Evolutionary conservation across 192 early-diverging fungal species (phyloP), one percentile per base, ranked within the genome.

Genomic region (Gamsiella multidivaricata): DNA sequence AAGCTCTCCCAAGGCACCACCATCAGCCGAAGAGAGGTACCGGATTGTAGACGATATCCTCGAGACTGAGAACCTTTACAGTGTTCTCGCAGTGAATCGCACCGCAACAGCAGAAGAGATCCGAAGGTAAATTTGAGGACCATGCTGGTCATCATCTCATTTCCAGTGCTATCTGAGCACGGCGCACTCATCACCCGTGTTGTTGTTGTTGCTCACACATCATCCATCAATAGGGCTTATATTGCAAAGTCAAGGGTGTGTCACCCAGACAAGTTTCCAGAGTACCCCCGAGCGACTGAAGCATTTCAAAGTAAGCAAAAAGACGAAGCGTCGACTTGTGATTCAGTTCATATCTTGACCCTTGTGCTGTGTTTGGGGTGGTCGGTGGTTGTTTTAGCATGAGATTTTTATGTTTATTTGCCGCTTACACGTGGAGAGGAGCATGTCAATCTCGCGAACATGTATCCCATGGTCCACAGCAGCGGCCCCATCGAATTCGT

Each of bases 201-300:
- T 7, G n/a, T 43, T 23, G n/a, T n/a, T 10, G 7, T 41, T 41
- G 39, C 45, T 46, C n/a, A 18, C 45, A 42, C 11, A 53, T 46
- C 5, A 8, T n/a, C 20, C 28, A 36, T 18, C 20, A 33, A 60
- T 61, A 80, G 68, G 45, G 78, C 67, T 10, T 74, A 70, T 47
- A 88, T 78, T 34, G 74, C 74, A 78, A 83, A 79, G 61, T 84
- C 83, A 36, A 61, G 87, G 50, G 78, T 86, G 3, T 88, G 87
- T 42, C 87, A 88, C 54, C 87, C 87, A 26, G 87, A 88, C 67
- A 86, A 86, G 65, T 87, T 87, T 57, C 87, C 84, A 25, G 80
- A 80, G 29, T 84, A 88, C 51, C 83, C 84, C 57, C 69, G 83
- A 49, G 87, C 87, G 17, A 88, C 87, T 3, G 82, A 84, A 47